These are phyloP conservation scores for Paraphoma chrysanthemicola DNA, from an alignment of 2,329 filamentous ascomycete species.

Conservation along the genomic window DNA sequence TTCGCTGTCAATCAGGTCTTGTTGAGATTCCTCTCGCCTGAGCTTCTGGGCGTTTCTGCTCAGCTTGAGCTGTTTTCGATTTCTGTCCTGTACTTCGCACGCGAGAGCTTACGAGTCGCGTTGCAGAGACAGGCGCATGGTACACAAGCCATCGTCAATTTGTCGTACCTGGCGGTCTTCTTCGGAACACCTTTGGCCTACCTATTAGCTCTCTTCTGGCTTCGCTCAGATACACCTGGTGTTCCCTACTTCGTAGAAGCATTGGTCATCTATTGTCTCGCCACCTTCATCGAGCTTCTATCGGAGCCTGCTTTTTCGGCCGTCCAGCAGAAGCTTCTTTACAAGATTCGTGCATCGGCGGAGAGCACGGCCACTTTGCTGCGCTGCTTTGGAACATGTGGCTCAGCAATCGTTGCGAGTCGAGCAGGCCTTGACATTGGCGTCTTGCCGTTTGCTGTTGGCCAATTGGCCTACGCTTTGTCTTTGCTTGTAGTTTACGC, in stretches of 20 bases:
- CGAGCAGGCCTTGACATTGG: constrained; percentile 65
- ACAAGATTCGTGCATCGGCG: constrained; percentile 79
- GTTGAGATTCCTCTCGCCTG: constrained; percentile 84
- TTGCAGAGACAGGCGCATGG: constrained; percentile 74
- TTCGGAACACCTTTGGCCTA: constrained; percentile 72
- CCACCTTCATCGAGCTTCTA: constrained; percentile 75
- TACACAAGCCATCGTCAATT: constrained; percentile 82
- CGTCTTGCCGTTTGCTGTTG: constrained; percentile 86
- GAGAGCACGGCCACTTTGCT: constrained; percentile 83
- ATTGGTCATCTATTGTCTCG: constrained; percentile 62
- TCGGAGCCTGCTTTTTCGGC: constrained; percentile 90
- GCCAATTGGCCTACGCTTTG: constrained; percentile 78
- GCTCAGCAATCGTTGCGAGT: constrained; percentile 70
- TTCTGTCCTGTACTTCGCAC: constrained; percentile 90
- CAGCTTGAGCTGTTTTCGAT: constrained; percentile 94
- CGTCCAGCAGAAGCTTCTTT: constrained; percentile 80
- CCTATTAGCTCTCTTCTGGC: constrained; percentile 72
- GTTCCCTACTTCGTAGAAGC: constrained; percentile 71
- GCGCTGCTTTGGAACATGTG: constrained; percentile 78
- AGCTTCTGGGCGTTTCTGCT: constrained; percentile 81
- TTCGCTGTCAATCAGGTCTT: constrained; percentile 93
- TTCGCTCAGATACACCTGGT: constrained; percentile 58
- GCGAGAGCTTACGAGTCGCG: constrained; percentile 90
- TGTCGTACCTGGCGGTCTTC: constrained; percentile 79
- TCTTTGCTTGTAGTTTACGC: constrained; percentile 75